Evolutionary conservation across 164 flowering plant genomes (phyloP).

Genomic region (Piper betle): DNA sequence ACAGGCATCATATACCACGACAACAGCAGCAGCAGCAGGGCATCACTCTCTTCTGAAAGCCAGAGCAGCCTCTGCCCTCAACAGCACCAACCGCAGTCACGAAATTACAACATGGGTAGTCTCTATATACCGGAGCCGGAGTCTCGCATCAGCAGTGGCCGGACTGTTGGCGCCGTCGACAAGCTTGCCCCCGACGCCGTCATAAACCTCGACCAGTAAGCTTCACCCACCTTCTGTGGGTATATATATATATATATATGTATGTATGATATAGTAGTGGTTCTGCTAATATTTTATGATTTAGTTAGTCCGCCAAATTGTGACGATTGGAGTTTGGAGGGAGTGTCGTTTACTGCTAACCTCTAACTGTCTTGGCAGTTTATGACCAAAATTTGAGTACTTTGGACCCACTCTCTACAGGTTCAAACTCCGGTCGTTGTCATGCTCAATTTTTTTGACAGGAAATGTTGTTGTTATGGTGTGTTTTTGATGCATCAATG

Average conservation of each 20-base stretch:
- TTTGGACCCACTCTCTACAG: background rate
- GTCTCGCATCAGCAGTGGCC: conserved; percentile 2
- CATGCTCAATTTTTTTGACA: background rate
- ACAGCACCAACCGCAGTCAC: background rate
- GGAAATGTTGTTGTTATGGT: too few relatives aligned
- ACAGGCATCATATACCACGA: too few relatives aligned
- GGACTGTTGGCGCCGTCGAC: conserved; percentile 8
- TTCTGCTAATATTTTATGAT: too few relatives aligned
- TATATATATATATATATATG: too few relatives aligned
- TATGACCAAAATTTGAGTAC: background rate
- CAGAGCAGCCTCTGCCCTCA: background rate
- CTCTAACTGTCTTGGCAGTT: background rate
- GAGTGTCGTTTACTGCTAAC: background rate
- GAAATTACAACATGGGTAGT: background rate
- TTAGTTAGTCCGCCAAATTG: too few relatives aligned
- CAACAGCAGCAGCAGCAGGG: too few relatives aligned
- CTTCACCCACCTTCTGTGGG: background rate
- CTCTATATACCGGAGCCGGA: background rate
- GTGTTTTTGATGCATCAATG: too few relatives aligned
- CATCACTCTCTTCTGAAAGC: background rate
- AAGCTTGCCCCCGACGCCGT: conserved; percentile 16
- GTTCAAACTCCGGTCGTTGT: background rate
- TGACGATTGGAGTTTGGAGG: too few relatives aligned
- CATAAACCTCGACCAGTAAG: conserved; percentile 74
- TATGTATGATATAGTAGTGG: too few relatives aligned